Percentiles rank a stretch among this genome's conserved stretches.
These are phyloP conservation scores for Tagetes erecta DNA, from an alignment of 129 eudicot species.

Conservation along the genomic window DNA sequence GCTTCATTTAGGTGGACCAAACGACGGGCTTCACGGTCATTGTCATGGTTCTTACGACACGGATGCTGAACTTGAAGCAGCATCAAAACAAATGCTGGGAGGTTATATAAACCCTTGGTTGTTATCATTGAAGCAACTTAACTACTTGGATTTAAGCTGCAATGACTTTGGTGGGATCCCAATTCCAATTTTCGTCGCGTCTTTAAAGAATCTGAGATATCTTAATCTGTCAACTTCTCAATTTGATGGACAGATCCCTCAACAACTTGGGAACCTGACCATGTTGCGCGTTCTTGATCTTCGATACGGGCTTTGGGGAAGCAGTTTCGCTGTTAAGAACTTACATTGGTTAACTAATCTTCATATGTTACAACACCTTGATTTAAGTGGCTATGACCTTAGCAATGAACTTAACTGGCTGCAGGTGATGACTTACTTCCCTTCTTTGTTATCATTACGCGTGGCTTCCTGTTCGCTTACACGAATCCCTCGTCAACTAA, in stretches of 20 bases:
- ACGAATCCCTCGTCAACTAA: conserved; percentile 13
- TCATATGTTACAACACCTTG: conserved; percentile 19
- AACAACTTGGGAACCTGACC: conserved; percentile 30
- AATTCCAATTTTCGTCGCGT: conserved; percentile 23
- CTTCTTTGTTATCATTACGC: conserved; percentile 34
- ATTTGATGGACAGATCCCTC: conserved; percentile 25
- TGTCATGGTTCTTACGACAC: conserved; percentile 14
- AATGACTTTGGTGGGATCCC: conserved; percentile 33
- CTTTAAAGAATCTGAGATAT: conserved; percentile 27
- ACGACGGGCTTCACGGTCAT: conserved; percentile 10
- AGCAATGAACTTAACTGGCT: conserved; percentile 30
- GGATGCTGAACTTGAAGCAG: conserved; percentile 15
- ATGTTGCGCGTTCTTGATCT: conserved; percentile 26
- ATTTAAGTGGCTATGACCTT: conserved; percentile 16
- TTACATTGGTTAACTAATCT: conserved; percentile 31
- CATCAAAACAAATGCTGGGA: conserved; percentile 24
- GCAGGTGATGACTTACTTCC: conserved; percentile 36
- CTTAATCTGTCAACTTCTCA: conserved; percentile 29
- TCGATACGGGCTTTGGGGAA: not conserved
- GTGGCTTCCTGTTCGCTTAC: conserved; percentile 28
- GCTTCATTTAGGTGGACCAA: conserved; percentile 31
- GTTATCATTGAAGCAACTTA: conserved; percentile 17
- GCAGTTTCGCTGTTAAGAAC: conserved; percentile 10
- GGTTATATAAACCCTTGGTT: conserved; percentile 32
- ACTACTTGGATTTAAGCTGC: conserved; percentile 33